These are phyloP conservation scores for Onygenales sp. DNA, from an alignment of 2,329 filamentous ascomycete species.

Conservation along the genomic window DNA sequence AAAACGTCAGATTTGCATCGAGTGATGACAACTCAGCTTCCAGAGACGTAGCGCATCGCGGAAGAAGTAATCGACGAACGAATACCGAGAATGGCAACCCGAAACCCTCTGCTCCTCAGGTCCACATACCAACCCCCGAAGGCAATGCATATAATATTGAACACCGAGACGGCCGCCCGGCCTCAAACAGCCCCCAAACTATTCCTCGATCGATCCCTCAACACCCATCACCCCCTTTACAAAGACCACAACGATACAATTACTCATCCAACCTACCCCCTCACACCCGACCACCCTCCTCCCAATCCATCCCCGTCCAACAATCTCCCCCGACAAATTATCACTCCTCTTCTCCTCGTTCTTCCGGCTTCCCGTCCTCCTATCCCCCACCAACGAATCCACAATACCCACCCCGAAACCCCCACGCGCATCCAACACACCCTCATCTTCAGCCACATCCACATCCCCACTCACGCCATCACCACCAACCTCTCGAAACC, in stretches of 20 bases:
- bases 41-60: neutral
- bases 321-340: neutral
- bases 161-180: neutral
- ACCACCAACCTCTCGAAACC: constrained; percentile 1
- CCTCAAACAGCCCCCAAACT: neutral
- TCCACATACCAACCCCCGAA: neutral
- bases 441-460: neutral
- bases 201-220: neutral
- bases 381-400: neutral
- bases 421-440: neutral
- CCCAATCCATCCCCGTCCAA: neutral
- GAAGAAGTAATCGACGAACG: neutral
- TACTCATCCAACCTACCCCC: neutral
- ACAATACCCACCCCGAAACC: neutral
- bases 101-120: neutral
- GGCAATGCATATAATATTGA: neutral
- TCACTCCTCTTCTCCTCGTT: neutral
- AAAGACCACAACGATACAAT: neutral
- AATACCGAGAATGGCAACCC: neutral
- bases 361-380: neutral
- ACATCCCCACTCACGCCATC: neutral
- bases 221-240: neutral
- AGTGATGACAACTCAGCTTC: neutral
- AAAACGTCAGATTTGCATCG: constrained; percentile 3
- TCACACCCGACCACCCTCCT: neutral